These are phyloP conservation scores for Pseudocercospora pini-densiflorae DNA, from an alignment of 2,329 filamentous ascomycete genomes.

Conservation along the genomic window DNA sequence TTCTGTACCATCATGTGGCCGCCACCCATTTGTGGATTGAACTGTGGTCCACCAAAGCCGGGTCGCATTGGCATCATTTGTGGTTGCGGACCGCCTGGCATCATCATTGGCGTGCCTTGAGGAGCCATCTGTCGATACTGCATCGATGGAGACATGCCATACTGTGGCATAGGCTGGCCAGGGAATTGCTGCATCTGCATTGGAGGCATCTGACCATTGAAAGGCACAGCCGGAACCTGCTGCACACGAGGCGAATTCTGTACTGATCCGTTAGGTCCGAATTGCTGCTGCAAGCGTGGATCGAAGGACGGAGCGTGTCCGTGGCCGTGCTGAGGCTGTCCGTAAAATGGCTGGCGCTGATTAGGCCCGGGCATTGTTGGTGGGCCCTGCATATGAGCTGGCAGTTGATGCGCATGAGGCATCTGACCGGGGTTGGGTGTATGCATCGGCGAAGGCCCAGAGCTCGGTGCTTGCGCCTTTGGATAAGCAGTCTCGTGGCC, in stretches of 20 bases:
- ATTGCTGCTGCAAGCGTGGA: slow-evolving; percentile 85
- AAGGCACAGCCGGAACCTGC: slow-evolving; percentile 53
- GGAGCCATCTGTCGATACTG: slow-evolving; percentile 47
- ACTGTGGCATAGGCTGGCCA: slow-evolving; percentile 70
- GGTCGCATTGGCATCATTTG: slow-evolving; percentile 49
- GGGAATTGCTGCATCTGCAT: slow-evolving; percentile 61
- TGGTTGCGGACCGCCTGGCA: slow-evolving; percentile 27
- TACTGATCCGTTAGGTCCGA: slow-evolving; percentile 71
- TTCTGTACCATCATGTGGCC: slow-evolving; percentile 80
- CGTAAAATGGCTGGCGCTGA: slow-evolving; percentile 78
- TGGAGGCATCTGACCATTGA: slow-evolving; percentile 56
- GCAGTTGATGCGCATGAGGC: slow-evolving; percentile 82
- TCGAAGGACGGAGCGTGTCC: slow-evolving; percentile 73
- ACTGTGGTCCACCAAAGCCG: slow-evolving; percentile 27
- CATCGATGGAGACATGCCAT: slow-evolving; percentile 70
- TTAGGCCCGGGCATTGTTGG: slow-evolving; percentile 70
- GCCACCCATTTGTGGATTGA: slow-evolving; percentile 58
- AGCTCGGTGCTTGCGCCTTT: slow-evolving; percentile 60
- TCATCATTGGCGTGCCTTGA: slow-evolving; percentile 33
- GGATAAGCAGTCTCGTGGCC: slow-evolving; percentile 84
- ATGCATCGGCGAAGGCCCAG: slow-evolving; percentile 67
- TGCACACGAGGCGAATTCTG: slow-evolving; percentile 83
- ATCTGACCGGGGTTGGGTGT: slow-evolving; percentile 65
- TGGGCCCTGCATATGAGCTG: slow-evolving; percentile 73
- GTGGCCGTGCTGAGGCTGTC: slow-evolving; percentile 72